Conservation (phyloP, 257 asterid species). For the Capsicum chinense region DNA sequence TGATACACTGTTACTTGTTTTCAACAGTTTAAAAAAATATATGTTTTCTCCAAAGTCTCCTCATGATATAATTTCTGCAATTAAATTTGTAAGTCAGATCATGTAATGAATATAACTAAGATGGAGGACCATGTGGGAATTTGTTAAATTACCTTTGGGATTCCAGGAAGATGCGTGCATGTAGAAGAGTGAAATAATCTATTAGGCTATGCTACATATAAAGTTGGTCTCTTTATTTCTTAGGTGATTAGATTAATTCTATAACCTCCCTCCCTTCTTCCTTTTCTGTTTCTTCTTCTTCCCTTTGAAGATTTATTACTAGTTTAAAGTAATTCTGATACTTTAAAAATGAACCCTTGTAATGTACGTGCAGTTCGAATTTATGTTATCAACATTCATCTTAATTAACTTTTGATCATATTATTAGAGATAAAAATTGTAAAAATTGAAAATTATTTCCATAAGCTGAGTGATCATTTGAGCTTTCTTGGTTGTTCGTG, state of each 20-base stretch:
- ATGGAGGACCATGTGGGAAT: background rate
- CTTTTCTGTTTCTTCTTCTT: background rate
- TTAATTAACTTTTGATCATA: too few species aligned
- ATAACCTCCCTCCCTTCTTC: background rate
- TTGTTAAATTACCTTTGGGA: background rate
- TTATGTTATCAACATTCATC: too few species aligned
- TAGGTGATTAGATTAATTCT: background rate
- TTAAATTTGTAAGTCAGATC: too few species aligned
- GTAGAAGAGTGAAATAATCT: background rate
- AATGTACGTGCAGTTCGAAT: background rate
- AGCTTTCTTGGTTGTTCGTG: too few species aligned
- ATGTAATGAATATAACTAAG: background rate
- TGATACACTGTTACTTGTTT: too few species aligned
- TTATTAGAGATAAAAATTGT: too few species aligned
- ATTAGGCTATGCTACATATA: background rate
- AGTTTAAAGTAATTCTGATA: background rate
- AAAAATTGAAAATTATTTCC: too few species aligned
- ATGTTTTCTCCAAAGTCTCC: too few species aligned
- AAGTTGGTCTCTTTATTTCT: background rate
- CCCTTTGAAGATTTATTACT: background rate
- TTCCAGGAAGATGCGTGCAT: background rate
- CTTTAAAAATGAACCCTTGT: background rate
- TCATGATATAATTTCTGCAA: too few species aligned
- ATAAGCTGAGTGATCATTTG: too few species aligned
- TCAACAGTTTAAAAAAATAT: too few species aligned